Evolutionary conservation across 2,329 filamentous ascomycete species (phyloP).

Genomic region (Botrytis sinoallii): DNA sequence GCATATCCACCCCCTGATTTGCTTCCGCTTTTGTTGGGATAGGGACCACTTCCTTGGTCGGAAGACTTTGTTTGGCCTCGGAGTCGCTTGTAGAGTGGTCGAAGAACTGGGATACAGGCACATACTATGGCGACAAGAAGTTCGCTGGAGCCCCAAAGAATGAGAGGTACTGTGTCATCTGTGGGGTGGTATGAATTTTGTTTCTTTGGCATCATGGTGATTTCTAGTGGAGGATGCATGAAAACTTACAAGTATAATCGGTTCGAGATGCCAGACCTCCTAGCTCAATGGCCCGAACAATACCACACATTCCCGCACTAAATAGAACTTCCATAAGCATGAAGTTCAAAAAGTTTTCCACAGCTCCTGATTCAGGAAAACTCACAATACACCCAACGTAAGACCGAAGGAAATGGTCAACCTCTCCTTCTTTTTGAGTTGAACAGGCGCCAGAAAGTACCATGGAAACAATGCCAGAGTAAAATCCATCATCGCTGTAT

Average conservation of each 20-base stretch:
- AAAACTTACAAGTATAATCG: slow-evolving; percentile 16
- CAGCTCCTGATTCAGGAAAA: not conserved
- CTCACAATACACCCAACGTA: slow-evolving; percentile 14
- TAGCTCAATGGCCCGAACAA: slow-evolving; percentile 1
- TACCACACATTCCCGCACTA: slow-evolving; percentile 15
- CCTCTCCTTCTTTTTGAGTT: slow-evolving; percentile 7
- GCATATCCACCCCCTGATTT: not conserved
- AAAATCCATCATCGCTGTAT: slow-evolving; percentile 11
- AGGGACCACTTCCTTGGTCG: not conserved
- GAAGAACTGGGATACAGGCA: slow-evolving; percentile 7
- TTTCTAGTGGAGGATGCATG: not conserved
- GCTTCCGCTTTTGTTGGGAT: not conserved
- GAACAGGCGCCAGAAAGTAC: slow-evolving; percentile 9
- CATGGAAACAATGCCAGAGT: slow-evolving; percentile 13
- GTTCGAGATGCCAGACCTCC: not conserved
- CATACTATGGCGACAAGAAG: slow-evolving; percentile 15
- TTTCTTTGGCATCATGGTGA: not conserved
- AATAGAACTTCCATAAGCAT: not conserved
- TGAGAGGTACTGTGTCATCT: slow-evolving; percentile 14
- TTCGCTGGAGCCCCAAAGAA: slow-evolving; percentile 13
- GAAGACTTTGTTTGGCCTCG: slow-evolving; percentile 3
- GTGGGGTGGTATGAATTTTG: not conserved
- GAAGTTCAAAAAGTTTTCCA: not conserved
- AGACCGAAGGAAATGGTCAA: slow-evolving; percentile 12
- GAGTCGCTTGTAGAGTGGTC: slow-evolving; percentile 5